Base-by-base conservation (phyloP, 371 early-diverging fungal genomes). In the Parasitella parasitica region DNA sequence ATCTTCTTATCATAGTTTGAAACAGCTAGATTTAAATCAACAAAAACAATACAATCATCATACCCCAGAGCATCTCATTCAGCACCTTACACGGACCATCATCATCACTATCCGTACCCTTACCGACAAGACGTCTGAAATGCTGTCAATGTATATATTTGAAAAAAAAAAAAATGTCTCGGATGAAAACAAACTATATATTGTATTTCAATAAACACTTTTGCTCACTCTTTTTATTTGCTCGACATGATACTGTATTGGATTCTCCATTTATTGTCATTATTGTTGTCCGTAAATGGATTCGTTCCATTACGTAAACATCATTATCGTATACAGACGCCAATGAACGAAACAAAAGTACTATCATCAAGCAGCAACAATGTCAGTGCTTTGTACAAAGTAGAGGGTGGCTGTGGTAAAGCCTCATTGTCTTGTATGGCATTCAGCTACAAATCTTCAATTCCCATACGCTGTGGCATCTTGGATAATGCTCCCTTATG, bases 351-450 rank as follows among this genome's bases (percentile, higher is more conserved):
- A 60, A 13, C 30, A 20, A 39, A 52, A 12, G 27, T 58, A 6
- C 15, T 58, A 15, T 26, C 46, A 28, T 27, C 26, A 0, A 38
- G 26, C 3, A 41, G 13, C 8, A 51, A 51, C 8, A 51, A 51
- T 11, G 7, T 35, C 12, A 36, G 16, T 6, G 35, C 22, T 46
- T n/a, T 54, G 6, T 39, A 43, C 26, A 27, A 49, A 16, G 36
- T 38, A 15, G 34, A 54, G 11, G 41, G 28, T 15, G 39, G 32
- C 20, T 62, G 63, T 54, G 55, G 55, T 38, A 39, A 55, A 30
- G 56, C 56, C 6, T 37, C 50, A 7, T 18, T 62, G 16, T 48
- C 56, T 7, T 62, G 63, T 39, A 62, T 62, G 55, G 63, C 55
- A 18, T 62, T 62, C 37, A 20, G 36, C 11, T 54, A 54, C 8